Percentiles rank a stretch among this genome's conserved stretches.
phyloP scores from a whole-genome alignment of 2,329 filamentous ascomycete species.

The Aspergillus amoenus region DNA sequence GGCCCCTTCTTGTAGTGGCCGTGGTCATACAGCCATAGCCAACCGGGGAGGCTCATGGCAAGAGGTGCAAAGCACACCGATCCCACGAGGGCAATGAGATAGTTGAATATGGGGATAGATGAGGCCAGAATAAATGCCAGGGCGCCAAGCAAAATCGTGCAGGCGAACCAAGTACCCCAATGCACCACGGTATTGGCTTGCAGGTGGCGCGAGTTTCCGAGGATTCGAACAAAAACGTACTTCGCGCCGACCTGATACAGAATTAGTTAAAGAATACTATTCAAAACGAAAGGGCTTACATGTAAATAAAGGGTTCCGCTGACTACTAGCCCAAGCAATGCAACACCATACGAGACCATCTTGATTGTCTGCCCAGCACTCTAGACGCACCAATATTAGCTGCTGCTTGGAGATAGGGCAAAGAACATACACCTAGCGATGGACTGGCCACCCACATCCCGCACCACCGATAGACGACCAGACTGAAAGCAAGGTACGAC shows the following conservation, averaged over 20 bases:
- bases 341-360: conserved; percentile 62
- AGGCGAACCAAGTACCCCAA: conserved; percentile 53
- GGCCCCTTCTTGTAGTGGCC: conserved; percentile 39
- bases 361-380: conserved; percentile 60
- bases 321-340: conserved; percentile 55
- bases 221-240: conserved; percentile 56
- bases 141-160: conserved; percentile 43
- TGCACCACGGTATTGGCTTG: conserved; percentile 53
- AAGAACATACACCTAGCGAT: conserved; percentile 49
- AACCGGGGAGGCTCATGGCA: conserved; percentile 49
- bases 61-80: conserved; percentile 54
- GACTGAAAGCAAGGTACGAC: conserved; percentile 58
- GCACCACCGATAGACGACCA: conserved; percentile 63
- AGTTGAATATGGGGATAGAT: conserved; percentile 58
- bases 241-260: conserved; percentile 44
- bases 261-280: neutral
- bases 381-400: neutral
- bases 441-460: conserved; percentile 64
- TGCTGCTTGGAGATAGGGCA: neutral
- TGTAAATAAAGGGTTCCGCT: conserved; percentile 48
- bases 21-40: conserved; percentile 54
- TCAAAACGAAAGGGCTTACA: neutral
- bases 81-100: conserved; percentile 50
- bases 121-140: conserved; percentile 53
- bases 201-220: conserved; percentile 53